phyloP scores from a whole-genome alignment of 352 stramenopile species.

The Phytophthora idaei region DNA sequence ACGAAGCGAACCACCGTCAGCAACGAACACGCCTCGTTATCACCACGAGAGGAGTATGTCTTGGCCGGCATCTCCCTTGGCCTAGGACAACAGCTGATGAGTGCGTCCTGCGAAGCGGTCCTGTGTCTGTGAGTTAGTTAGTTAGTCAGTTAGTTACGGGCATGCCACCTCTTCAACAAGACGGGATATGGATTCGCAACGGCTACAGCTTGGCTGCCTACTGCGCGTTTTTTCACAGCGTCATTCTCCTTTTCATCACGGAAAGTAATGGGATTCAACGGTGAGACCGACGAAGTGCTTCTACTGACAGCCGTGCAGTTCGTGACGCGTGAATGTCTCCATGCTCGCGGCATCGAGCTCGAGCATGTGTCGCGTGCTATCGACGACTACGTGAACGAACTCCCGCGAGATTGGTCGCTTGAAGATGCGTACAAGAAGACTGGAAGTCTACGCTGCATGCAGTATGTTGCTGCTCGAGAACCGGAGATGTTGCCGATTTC shows the following conservation, averaged over 20 bases:
- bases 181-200: neutral
- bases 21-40: no score
- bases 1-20: neutral
- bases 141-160: no score
- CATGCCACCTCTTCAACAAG: slow-evolving; percentile 1
- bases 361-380: slow-evolving; percentile 17
- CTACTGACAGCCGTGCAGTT: slow-evolving; percentile 22
- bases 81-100: slow-evolving; percentile 9
- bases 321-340: slow-evolving; percentile 16
- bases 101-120: slow-evolving; percentile 10
- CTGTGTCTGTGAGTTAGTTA: no score
- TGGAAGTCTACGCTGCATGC: slow-evolving; percentile 23
- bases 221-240: neutral
- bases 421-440: slow-evolving; percentile 21
- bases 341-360: slow-evolving; percentile 12
- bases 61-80: no score
- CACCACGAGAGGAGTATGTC: no score
- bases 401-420: slow-evolving; percentile 14
- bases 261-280: neutral
- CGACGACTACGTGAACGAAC: slow-evolving; percentile 14
- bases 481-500: neutral
- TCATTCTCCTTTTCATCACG: slow-evolving; percentile 7
- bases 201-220: neutral
- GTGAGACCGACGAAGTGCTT: neutral
- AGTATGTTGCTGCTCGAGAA: slow-evolving; percentile 11